A percentile compares a stretch with the other conserved stretches of the same genome.
phyloP scores from a whole-genome alignment of 805 yeast species.

The Saturnispora bothae region DNA sequence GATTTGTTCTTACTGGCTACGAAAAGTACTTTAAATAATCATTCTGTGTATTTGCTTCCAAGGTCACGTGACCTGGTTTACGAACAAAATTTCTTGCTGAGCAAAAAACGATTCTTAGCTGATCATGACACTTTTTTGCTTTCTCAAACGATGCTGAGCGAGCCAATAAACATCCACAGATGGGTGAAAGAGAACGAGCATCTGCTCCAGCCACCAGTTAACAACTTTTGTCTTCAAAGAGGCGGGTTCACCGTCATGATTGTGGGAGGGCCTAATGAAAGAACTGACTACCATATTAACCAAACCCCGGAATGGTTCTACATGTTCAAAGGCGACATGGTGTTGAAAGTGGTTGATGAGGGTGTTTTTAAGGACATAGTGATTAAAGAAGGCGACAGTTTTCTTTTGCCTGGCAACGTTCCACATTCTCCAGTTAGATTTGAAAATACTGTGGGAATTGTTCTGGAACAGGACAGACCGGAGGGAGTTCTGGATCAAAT shows the following conservation, averaged over 20 bases:
- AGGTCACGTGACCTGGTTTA: too few species aligned
- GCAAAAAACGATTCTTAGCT: too few species aligned
- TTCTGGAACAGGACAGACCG: slow-evolving; percentile 88
- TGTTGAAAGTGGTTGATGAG: slow-evolving; percentile 69
- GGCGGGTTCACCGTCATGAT: slow-evolving; percentile 94
- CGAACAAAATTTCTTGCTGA: too few species aligned
- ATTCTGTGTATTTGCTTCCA: too few species aligned
- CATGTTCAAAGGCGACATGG: slow-evolving; percentile 80
- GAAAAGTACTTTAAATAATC: slow-evolving; percentile 24
- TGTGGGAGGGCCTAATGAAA: slow-evolving; percentile 91
- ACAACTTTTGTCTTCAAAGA: slow-evolving; percentile 78
- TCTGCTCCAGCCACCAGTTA: slow-evolving; percentile 82
- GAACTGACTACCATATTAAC: slow-evolving; percentile 88
- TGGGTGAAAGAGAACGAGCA: slow-evolving; percentile 76
- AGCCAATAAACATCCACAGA: slow-evolving; percentile 63
- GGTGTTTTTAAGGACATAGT: slow-evolving; percentile 66
- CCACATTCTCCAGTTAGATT: slow-evolving; percentile 90
- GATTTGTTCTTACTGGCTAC: slow-evolving; percentile 41
- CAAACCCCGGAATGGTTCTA: slow-evolving; percentile 93
- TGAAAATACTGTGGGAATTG: slow-evolving; percentile 79
- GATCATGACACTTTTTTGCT: too few species aligned
- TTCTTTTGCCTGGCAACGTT: slow-evolving; percentile 68
- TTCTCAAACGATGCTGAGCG: background rate
- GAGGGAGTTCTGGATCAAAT: slow-evolving; percentile 55
- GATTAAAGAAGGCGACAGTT: slow-evolving; percentile 82